Evolutionary conservation across 371 early-diverging fungal genomes (phyloP).

Genomic region (Mucor circinelloides): DNA sequence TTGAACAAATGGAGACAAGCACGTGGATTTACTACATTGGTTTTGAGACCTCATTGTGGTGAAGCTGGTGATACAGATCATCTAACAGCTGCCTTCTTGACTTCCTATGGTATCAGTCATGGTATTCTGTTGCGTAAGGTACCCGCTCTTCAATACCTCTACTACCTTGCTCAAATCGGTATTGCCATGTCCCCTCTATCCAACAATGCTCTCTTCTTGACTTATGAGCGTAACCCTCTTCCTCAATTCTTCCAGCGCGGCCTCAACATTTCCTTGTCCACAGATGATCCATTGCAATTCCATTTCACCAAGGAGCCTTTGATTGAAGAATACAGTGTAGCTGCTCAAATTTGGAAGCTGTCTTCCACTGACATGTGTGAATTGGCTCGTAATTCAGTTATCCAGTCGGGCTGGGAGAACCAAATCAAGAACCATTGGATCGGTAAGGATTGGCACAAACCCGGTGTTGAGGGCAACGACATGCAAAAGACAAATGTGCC

Average conservation of each 20-base stretch:
- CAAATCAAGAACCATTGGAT: slow-evolving; percentile 94
- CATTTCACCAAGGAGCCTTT: slow-evolving; percentile 98
- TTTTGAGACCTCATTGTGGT: slow-evolving; percentile 95
- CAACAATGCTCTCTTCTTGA: slow-evolving; percentile 97
- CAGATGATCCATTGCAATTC: slow-evolving; percentile 99
- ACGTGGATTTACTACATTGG: slow-evolving; percentile 91
- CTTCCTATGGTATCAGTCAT: slow-evolving; percentile 92
- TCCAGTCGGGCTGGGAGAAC: slow-evolving; percentile 94
- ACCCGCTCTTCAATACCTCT: slow-evolving; percentile 96
- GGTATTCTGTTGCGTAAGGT: slow-evolving; percentile 97
- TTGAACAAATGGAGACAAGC: slow-evolving; percentile 86
- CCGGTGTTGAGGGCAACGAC: slow-evolving; percentile 86
- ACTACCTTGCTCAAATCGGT: slow-evolving; percentile 95
- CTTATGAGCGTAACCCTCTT: slow-evolving; percentile 97
- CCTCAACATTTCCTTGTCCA: slow-evolving; percentile 94
- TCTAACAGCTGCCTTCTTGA: slow-evolving; percentile 90
- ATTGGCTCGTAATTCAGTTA: slow-evolving; percentile 92
- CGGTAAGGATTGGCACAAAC: slow-evolving; percentile 77
- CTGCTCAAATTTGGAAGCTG: slow-evolving; percentile 97
- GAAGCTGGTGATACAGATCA: slow-evolving; percentile 99
- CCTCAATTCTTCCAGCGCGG: slow-evolving; percentile 95
- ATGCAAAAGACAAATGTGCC: slow-evolving; percentile 98
- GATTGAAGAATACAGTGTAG: slow-evolving; percentile 98
- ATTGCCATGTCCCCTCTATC: slow-evolving; percentile 99
- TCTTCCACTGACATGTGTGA: slow-evolving; percentile 98